Evolutionary conservation across 1,284 basidiomycete genomes (phyloP), one percentile per base, ranked within the genome.

Genomic region (Ceratobasidium sp.): DNA sequence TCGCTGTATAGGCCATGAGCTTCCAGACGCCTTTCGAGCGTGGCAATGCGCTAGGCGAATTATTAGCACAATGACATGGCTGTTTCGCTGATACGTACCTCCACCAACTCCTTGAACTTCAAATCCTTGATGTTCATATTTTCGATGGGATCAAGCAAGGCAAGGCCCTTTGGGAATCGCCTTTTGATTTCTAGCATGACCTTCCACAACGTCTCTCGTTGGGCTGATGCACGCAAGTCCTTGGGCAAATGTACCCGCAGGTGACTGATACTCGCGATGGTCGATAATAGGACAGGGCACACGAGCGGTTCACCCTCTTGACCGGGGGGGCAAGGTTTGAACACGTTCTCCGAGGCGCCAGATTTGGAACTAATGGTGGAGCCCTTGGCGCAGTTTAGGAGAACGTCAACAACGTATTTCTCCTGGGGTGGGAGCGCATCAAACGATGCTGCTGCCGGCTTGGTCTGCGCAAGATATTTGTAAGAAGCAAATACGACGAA

Each of bases 81-180:
- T 48, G 22, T 48, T 73, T 39, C 22, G 27, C n/a, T 31, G 34
- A 79, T 7, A 78, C 82, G 66, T 69, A 94, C 94, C 83, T 93
- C 88, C 72, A 97, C 87, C 2, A 99, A 87, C 74, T 91, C 90
- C 79, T 90, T 89, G 84, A 99, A 99, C 76, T 92, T 93, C 49
- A 95, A 93, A 80, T 99, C 98, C 77, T 92, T 93, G 81, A 99
- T 98, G 34, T 92, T 92, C 96, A 99, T 97, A 82, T 98, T 96
- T 79, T 94, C 88, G 69, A 98, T 86, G 0, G 98, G 98, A 81
- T 99, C 98, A 7, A 99, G 86, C 6, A 97, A 84, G 0, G 93
- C 86, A 59, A 98, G 89, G 0, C 95, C 95, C 62, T 94, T 88
- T 0, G 95, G 93, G 84, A 97, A 97, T 51, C 97, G 88, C 75